phyloP scores from a whole-genome alignment of 2,329 filamentous ascomycete species.

The Ascochyta koolunga region DNA sequence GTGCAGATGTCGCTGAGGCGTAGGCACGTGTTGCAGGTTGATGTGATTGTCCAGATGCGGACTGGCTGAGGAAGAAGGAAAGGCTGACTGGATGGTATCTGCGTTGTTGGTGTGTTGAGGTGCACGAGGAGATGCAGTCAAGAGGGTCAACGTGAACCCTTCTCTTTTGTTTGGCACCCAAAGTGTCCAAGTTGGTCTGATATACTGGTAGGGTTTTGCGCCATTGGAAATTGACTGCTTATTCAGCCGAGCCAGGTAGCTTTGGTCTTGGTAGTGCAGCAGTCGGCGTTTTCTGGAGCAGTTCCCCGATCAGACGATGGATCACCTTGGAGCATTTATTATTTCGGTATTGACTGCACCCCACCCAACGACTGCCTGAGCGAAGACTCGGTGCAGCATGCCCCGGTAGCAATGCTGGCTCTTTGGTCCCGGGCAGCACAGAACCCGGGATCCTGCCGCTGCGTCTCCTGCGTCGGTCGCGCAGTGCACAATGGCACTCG shows the following conservation, averaged over 20 bases:
- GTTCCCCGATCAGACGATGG: conserved; percentile 10
- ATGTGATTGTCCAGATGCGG: neutral
- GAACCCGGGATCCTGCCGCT: conserved; percentile 66
- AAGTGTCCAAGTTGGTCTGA: neutral
- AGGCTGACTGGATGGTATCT: neutral
- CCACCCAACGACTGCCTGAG: neutral
- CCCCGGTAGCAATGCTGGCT: conserved; percentile 64
- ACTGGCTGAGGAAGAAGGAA: neutral
- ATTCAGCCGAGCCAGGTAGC: conserved; percentile 10
- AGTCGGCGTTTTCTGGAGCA: conserved; percentile 5
- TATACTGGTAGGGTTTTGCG: conserved; percentile 6
- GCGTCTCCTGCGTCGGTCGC: conserved; percentile 64
- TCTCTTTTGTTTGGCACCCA: neutral
- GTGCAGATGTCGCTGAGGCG: neutral
- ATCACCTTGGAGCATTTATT: conserved; percentile 11
- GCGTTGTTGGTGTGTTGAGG: neutral
- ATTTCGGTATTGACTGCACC: no score
- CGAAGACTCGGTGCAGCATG: conserved; percentile 33
- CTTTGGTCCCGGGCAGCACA: conserved; percentile 71
- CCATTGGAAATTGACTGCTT: conserved; percentile 12
- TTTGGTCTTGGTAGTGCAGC: no score
- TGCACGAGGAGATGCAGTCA: neutral
- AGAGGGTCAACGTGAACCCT: neutral
- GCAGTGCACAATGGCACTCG: conserved; percentile 58
- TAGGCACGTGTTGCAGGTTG: neutral